Percentiles rank a stretch among this genome's conserved stretches.
These are phyloP conservation scores for Chaetomiaceae sp. DNA, from an alignment of 2,329 filamentous ascomycete species.

Conservation along the genomic window DNA sequence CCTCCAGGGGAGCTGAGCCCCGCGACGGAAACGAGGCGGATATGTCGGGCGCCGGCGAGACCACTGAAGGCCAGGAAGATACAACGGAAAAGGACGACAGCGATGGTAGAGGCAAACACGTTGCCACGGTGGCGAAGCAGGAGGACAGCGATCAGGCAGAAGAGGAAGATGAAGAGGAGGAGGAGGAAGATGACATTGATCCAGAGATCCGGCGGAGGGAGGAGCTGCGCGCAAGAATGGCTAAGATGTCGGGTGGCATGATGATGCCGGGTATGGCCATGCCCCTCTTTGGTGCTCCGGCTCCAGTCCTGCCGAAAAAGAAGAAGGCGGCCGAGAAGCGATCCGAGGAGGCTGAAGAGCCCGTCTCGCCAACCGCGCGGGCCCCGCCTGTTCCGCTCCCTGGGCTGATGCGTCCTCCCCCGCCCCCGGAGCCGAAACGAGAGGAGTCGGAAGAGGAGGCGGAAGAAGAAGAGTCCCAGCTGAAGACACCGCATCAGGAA, in stretches of 20 bases:
- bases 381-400: slow-evolving; percentile 62
- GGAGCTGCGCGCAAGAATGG: slow-evolving; percentile 91
- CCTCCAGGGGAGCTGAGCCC: slow-evolving; percentile 45
- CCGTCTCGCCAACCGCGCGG: slow-evolving; percentile 39
- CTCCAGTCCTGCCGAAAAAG: slow-evolving; percentile 61
- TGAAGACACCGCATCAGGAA: slow-evolving; percentile 30
- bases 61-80: slow-evolving; percentile 56
- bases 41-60: slow-evolving; percentile 61
- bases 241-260: slow-evolving; percentile 97
- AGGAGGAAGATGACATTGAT: slow-evolving; percentile 80
- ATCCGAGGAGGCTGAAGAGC: slow-evolving; percentile 42
- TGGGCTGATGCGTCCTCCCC: slow-evolving; percentile 59
- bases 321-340: slow-evolving; percentile 48
- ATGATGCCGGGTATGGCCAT: slow-evolving; percentile 86
- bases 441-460: slow-evolving; percentile 31
- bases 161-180: slow-evolving; percentile 59
- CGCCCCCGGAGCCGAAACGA: slow-evolving; percentile 45
- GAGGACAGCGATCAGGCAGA: slow-evolving; percentile 39
- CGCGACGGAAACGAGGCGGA: slow-evolving; percentile 62
- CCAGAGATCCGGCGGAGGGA: slow-evolving; percentile 80
- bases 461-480: slow-evolving; percentile 32
- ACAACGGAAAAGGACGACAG: slow-evolving; percentile 69
- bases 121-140: slow-evolving; percentile 33
- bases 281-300: slow-evolving; percentile 38
- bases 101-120: slow-evolving; percentile 52